phyloP scores from a whole-genome alignment of 2,329 filamentous ascomycete species.

The Shiraia sp. region DNA sequence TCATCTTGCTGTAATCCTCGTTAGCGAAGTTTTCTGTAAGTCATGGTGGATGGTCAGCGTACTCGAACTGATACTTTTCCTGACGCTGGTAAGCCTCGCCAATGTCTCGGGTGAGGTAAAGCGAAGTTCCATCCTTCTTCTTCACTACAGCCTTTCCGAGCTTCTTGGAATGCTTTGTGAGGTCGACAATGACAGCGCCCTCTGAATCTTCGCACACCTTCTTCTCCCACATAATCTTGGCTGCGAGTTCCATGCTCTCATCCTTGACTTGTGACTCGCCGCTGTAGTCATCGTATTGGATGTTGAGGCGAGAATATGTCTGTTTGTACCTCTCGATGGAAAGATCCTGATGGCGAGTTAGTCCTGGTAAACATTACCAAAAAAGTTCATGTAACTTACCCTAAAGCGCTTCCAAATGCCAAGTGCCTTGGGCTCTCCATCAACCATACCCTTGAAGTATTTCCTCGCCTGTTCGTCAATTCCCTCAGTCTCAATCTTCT shows the following conservation, averaged over 20 bases:
- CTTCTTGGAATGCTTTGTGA: constrained; percentile 70
- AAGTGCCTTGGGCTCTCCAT: constrained; percentile 62
- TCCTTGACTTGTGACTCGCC: constrained; percentile 70
- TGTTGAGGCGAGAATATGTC: constrained; percentile 67
- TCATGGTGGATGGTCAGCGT: constrained; percentile 1
- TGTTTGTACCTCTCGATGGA: constrained; percentile 67
- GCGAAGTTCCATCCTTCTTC: constrained; percentile 68
- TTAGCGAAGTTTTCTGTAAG: background rate
- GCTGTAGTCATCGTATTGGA: constrained; percentile 67
- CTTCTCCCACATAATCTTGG: constrained; percentile 61
- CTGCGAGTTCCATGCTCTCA: constrained; percentile 65
- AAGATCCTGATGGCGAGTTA: constrained; percentile 48
- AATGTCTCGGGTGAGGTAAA: constrained; percentile 72
- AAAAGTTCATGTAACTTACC: constrained; percentile 8
- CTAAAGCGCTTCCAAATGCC: constrained; percentile 67
- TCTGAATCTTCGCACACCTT: constrained; percentile 67
- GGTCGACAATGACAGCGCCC: constrained; percentile 70
- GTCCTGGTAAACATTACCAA: background rate
- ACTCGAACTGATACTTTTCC: constrained; percentile 64
- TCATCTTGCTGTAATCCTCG: constrained; percentile 56
- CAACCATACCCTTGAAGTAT: constrained; percentile 71
- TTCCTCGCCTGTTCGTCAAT: constrained; percentile 73
- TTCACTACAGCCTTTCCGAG: constrained; percentile 69
- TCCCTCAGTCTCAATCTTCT: constrained; percentile 43
- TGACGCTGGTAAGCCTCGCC: constrained; percentile 67